phyloP scores from a whole-genome alignment of 768 basidiomycete species.

The Infundibulicybe gibba region DNA sequence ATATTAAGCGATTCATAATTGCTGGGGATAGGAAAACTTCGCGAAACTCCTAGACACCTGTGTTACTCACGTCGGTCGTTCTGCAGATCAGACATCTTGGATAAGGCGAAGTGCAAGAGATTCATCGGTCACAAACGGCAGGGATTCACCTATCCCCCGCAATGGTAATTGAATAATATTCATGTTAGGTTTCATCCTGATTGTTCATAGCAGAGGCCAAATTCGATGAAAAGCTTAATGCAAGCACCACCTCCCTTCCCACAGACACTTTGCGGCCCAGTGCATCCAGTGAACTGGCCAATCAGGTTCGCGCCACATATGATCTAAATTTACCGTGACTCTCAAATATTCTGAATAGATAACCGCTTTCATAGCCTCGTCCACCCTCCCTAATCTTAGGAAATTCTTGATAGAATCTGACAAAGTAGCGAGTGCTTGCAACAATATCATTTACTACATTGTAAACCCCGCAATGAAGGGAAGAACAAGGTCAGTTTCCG shows the following conservation, averaged over 20 bases:
- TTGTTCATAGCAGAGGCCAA: constrained; percentile 29
- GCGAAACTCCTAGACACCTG: constrained; percentile 81
- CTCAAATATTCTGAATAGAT: constrained; percentile 42
- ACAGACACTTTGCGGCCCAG: constrained; percentile 27
- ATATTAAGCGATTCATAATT: not conserved
- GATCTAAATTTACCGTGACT: not conserved
- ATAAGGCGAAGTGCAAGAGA: constrained; percentile 69
- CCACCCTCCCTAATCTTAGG: constrained; percentile 71
- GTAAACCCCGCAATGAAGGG: constrained; percentile 78
- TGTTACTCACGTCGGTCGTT: constrained; percentile 68
- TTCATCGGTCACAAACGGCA: constrained; percentile 54
- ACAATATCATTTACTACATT: constrained; percentile 81
- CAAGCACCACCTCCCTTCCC: constrained; percentile 36
- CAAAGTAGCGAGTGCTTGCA: constrained; percentile 74
- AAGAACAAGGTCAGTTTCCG: constrained; percentile 56
- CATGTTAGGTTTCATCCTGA: not conserved
- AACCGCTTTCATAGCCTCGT: constrained; percentile 62
- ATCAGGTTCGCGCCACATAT: constrained; percentile 34
- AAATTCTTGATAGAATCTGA: constrained; percentile 83
- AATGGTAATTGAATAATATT: constrained; percentile 33
- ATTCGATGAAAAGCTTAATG: constrained; percentile 60
- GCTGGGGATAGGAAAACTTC: constrained; percentile 62
- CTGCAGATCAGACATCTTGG: constrained; percentile 77
- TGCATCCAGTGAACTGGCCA: constrained; percentile 37
- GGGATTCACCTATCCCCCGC: constrained; percentile 66